Percentiles rank a stretch among this genome's conserved stretches.
These are phyloP conservation scores for Chaetoceros tenuissimus DNA, from an alignment of 108 stramenopile genomes.

Conservation along the genomic window DNA sequence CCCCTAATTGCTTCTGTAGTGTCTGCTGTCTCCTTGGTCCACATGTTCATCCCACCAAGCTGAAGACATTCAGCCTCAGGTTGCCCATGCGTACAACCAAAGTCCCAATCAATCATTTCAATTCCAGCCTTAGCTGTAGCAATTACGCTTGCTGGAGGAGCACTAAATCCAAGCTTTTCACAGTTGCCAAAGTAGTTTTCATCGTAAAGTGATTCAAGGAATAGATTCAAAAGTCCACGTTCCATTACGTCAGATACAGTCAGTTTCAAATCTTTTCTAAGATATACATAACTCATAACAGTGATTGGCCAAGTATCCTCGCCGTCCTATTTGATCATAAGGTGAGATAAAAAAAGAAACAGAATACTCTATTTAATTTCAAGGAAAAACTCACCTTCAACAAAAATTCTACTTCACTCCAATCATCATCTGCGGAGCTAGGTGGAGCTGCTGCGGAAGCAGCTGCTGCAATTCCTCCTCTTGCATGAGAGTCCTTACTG, in stretches of 20 bases:
- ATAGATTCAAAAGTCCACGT: slow-evolving; percentile 40
- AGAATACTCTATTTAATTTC: too few relatives aligned
- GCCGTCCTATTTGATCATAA: too few relatives aligned
- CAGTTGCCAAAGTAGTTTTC: slow-evolving; percentile 1
- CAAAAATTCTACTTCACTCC: slow-evolving; percentile 30
- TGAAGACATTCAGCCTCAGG: neutral
- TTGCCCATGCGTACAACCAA: too few relatives aligned
- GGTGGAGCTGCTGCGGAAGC: slow-evolving; percentile 31
- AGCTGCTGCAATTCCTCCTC: slow-evolving; percentile 51
- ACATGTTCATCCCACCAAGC: neutral
- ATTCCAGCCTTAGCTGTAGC: neutral
- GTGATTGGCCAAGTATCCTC: slow-evolving; percentile 80
- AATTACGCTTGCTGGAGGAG: neutral
- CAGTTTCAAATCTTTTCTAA: slow-evolving; percentile 38
- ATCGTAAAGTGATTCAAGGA: slow-evolving; percentile 34
- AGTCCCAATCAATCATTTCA: neutral
- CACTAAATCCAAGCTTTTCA: neutral
- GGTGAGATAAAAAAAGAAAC: too few relatives aligned
- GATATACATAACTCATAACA: slow-evolving; percentile 71
- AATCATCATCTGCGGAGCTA: slow-evolving; percentile 44
- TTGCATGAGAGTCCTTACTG: slow-evolving; percentile 32
- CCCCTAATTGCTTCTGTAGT: neutral
- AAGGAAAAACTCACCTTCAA: slow-evolving; percentile 33
- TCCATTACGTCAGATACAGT: slow-evolving; percentile 13
- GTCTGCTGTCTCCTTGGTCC: neutral